Conservation (phyloP, 2,329 filamentous ascomycete genomes). For the Cladosporium sphaerospermum region DNA sequence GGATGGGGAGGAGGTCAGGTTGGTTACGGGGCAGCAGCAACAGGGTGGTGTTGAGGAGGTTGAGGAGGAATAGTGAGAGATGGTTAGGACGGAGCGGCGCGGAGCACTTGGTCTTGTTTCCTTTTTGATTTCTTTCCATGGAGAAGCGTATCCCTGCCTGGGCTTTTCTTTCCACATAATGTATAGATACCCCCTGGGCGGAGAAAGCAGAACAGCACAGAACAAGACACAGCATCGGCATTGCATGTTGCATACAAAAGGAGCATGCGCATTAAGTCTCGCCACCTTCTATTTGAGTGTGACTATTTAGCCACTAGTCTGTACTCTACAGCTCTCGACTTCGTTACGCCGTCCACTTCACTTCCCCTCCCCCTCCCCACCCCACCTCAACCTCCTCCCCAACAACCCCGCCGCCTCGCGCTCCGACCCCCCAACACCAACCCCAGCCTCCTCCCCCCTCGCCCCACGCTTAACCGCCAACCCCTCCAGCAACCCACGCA, state of each 20-base stretch:
- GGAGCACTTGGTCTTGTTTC: background rate
- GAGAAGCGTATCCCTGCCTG: too few relatives aligned
- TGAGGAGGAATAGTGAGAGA: background rate
- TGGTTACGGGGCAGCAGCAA: slow-evolving; percentile 24
- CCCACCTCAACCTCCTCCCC: slow-evolving; percentile 18
- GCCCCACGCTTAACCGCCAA: slow-evolving; percentile 13
- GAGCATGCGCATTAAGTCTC: too few relatives aligned
- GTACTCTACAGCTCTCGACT: too few relatives aligned
- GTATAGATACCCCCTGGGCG: too few relatives aligned
- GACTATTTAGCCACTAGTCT: too few relatives aligned
- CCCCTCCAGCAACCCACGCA: slow-evolving; percentile 14
- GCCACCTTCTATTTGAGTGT: too few relatives aligned
- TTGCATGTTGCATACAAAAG: too few relatives aligned
- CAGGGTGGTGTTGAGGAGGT: background rate
- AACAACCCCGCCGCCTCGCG: slow-evolving; percentile 17
- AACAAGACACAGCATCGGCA: too few relatives aligned
- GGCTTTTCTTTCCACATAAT: too few relatives aligned
- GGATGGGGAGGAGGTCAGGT: slow-evolving; percentile 45
- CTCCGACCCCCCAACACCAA: slow-evolving; percentile 12
- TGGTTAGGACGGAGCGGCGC: background rate
- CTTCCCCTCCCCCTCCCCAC: background rate
- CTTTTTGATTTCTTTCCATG: background rate
- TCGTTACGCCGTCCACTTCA: background rate
- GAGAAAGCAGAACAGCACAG: too few relatives aligned
- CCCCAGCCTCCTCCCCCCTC: slow-evolving; percentile 8